Base-by-base conservation (phyloP, 129 eudicot genomes). In the Tagetes erecta region DNA sequence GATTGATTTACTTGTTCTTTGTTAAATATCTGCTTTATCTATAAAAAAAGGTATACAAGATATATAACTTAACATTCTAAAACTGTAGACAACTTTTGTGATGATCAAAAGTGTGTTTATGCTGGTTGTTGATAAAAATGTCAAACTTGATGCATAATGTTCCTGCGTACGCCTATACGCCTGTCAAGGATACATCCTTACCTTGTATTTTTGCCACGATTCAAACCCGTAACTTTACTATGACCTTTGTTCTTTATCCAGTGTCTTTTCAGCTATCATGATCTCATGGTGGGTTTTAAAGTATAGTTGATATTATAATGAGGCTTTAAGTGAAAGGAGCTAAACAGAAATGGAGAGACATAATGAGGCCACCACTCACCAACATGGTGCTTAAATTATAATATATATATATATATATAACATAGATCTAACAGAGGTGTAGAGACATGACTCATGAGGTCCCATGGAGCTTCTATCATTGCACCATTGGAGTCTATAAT, bases 391-490 rank as follows among this genome's bases (percentile, higher is more conserved):
- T 27, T 8, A 42, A n/a, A 20, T 20, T 67, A 67, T 20, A 20
- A 20, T 20, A 20, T 20, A 20, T 20, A 20, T 20, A 20, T 20
- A 20, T 8, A 47, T 9, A 58, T 42, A 56, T 57, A 42, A 34
- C 68, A 53, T 39, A 76, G 58, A 53, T 67, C 11, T 76, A 45
- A 68, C 60, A 58, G 63, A 42, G 68, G 9, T 67, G 74, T n/a
- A 56, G 56, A 39, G 44, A 3, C 3, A 0, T 6, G 41, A 67
- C 57, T 20, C 27, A 76, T 65, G 67, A 39, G 67, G 27, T 66
- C 67, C 35, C 72, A 50, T 75, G 72, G 14, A 51, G 35, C 49
- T 47, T 49, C 5, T 8, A 57, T 46, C 34, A 37, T 14, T 63
- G 71, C 56, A 49, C 58, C 81, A 62, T 36, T 49, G 37, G 62